Evolutionary conservation across 164 flowering plant species (phyloP), one percentile per base, ranked within the genome.

Genomic region (Vitis cinerea): DNA sequence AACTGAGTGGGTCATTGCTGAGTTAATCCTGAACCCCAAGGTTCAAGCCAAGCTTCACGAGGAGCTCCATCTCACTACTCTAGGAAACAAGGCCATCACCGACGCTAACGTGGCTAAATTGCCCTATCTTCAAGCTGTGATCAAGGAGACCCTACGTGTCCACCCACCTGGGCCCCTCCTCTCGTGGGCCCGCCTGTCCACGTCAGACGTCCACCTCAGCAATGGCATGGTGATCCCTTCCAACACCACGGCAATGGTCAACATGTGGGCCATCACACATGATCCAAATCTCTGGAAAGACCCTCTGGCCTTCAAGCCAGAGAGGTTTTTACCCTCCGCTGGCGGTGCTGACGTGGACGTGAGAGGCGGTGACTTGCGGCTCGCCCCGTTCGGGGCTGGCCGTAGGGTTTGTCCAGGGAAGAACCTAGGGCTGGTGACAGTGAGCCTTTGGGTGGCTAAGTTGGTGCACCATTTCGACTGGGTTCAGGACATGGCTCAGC

Each of bases 141-240:
- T 86, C 9, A 86, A 86, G 71, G 90, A 86, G 63, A 77, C 86
- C 0, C 84, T 88, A 0, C 68, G 92, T 2, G 23, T 85, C 30
- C 90, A 88, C 73, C 93, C 93, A 30, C 90, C 90, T 0, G 93
- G 93, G 0, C 93, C 93, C 0, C 86, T 88, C 2, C 83, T 88
- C 2, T 85, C 90, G 1, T 88, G 93, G 93, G 84, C 93, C 68
- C 81, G 91, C 0, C 48, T 89, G 9, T 79, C 87, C 0, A 72
- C 73, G 5, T 52, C 70, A 7, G 79, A 79, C 52, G 72, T 77
- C n/a, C 47, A 48, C 49, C 66, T 79, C 8, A 74, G 70, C 37
- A 79, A 37, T 0, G 82, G 5, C 37, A 63, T 66, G 66, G 72
- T 65, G 71, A 37, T 79, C 55, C 82, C 82, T 0, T 74, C 69